A percentile compares a stretch with the other conserved stretches of the same genome.
phyloP scores from a whole-genome alignment of 2,329 filamentous ascomycete genomes.

The Periconia sp. region DNA sequence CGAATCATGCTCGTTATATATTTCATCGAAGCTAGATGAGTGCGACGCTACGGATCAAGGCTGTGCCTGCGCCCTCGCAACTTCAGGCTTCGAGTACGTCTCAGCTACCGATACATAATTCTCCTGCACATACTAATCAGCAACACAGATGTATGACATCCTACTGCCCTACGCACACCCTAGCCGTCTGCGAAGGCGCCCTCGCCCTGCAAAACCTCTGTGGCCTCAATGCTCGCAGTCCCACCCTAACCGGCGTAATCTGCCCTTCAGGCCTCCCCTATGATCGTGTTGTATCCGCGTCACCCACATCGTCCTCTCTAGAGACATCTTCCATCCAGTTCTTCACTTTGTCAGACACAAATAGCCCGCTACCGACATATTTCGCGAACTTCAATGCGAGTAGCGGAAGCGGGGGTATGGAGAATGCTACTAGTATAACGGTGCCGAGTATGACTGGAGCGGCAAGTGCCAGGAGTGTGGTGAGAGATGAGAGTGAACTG shows the following conservation, averaged over 20 bases:
- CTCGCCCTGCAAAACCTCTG: conserved; percentile 10
- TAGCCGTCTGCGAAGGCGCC: conserved; percentile 12
- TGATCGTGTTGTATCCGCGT: conserved; percentile 6
- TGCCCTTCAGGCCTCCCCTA: conserved; percentile 8
- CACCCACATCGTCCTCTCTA: background rate
- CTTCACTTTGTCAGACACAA: conserved; percentile 3
- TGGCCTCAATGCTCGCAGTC: background rate
- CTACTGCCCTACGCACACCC: conserved; percentile 13
- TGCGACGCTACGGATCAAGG: conserved; percentile 14
- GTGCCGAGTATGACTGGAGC: conserved; percentile 6
- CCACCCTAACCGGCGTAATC: conserved; percentile 8
- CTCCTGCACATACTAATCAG: background rate
- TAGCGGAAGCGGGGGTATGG: conserved; percentile 3
- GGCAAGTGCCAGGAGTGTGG: conserved; percentile 1
- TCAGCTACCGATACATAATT: background rate
- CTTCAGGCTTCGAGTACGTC: conserved; percentile 16
- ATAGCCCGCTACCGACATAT: background rate
- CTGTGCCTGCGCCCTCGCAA: conserved; percentile 19
- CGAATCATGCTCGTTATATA: conserved; percentile 18
- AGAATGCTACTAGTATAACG: background rate
- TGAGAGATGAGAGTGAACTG: conserved; percentile 5
- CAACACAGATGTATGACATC: conserved; percentile 14
- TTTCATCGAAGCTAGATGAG: conserved; percentile 12
- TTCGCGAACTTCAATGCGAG: conserved; percentile 2
- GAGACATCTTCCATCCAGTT: conserved; percentile 1